Evolutionary conservation across 1,139 yeast species (phyloP).

Genomic region (Kazachstania sp.): DNA sequence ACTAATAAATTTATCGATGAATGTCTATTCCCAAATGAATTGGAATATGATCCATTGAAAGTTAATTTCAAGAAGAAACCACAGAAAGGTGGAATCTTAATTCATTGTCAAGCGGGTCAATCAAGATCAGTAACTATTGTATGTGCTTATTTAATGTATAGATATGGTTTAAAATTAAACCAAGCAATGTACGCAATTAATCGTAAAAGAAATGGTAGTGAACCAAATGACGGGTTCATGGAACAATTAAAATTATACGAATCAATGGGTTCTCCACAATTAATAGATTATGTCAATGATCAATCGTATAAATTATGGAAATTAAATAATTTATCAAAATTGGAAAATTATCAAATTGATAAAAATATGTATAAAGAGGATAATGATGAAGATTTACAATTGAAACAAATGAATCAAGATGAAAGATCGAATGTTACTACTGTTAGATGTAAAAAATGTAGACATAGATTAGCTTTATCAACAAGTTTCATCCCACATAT

Average conservation of each 20-base stretch:
- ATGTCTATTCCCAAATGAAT: slow-evolving; percentile 44
- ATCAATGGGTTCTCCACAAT: slow-evolving; percentile 35
- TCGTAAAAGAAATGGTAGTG: slow-evolving; percentile 48
- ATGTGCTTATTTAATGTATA: slow-evolving; percentile 73
- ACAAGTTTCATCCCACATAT: slow-evolving; percentile 50
- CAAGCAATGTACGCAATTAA: slow-evolving; percentile 67
- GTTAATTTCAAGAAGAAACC: slow-evolving; percentile 33
- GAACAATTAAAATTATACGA: slow-evolving; percentile 62
- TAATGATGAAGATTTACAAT: slow-evolving; percentile 23
- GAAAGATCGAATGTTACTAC: slow-evolving; percentile 28
- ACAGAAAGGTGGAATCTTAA: slow-evolving; percentile 41
- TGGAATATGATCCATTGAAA: slow-evolving; percentile 25
- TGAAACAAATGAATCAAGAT: slow-evolving; percentile 24
- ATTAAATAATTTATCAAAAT: slow-evolving; percentile 17
- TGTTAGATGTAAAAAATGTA: slow-evolving; percentile 63
- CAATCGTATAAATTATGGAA: slow-evolving; percentile 49
- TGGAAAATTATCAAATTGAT: not conserved
- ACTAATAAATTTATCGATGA: slow-evolving; percentile 59
- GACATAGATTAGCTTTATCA: slow-evolving; percentile 42
- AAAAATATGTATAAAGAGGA: slow-evolving; percentile 12
- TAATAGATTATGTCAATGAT: slow-evolving; percentile 30
- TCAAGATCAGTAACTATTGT: slow-evolving; percentile 71
- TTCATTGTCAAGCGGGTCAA: slow-evolving; percentile 82
- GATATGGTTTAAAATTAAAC: slow-evolving; percentile 47
- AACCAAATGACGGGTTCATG: slow-evolving; percentile 73